Conservation (phyloP, 352 stramenopile genomes). For the Pythium scleroteichum region DNA sequence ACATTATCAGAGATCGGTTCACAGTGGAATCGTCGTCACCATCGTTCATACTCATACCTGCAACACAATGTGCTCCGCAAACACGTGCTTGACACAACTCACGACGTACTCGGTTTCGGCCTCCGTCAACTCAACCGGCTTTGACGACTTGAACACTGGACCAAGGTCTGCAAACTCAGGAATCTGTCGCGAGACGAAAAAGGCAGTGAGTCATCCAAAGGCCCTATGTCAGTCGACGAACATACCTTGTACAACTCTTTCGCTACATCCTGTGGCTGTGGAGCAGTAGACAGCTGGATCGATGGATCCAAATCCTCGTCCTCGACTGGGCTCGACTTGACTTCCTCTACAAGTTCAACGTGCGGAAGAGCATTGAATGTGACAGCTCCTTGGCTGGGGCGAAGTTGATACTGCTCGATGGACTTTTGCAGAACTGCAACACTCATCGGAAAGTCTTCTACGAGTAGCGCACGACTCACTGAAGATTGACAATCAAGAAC, state of each 20-base stretch:
- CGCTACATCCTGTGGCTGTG: constrained; percentile 72
- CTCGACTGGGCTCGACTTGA: constrained; percentile 34
- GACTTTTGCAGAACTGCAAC: constrained; percentile 75
- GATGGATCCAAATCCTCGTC: constrained; percentile 38
- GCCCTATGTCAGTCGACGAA: not conserved
- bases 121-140: constrained; percentile 93
- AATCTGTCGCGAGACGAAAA: constrained; percentile 52
- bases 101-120: constrained; percentile 98
- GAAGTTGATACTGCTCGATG: constrained; percentile 87
- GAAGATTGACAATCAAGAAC: constrained; percentile 67
- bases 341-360: constrained; percentile 71
- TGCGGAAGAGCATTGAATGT: constrained; percentile 84
- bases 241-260: constrained; percentile 93
- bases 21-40: constrained; percentile 9
- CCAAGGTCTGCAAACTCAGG: constrained; percentile 94
- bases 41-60: constrained; percentile 39
- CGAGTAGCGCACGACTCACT: constrained; percentile 54
- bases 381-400: constrained; percentile 70
- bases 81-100: constrained; percentile 96
- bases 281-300: constrained; percentile 27
- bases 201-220: not conserved
- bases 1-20: not conserved
- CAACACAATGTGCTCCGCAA: constrained; percentile 94
- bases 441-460: constrained; percentile 81
- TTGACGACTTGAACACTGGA: constrained; percentile 92